phyloP scores from a whole-genome alignment of 2,329 filamentous ascomycete species.

The Sordariomycetes sp. region DNA sequence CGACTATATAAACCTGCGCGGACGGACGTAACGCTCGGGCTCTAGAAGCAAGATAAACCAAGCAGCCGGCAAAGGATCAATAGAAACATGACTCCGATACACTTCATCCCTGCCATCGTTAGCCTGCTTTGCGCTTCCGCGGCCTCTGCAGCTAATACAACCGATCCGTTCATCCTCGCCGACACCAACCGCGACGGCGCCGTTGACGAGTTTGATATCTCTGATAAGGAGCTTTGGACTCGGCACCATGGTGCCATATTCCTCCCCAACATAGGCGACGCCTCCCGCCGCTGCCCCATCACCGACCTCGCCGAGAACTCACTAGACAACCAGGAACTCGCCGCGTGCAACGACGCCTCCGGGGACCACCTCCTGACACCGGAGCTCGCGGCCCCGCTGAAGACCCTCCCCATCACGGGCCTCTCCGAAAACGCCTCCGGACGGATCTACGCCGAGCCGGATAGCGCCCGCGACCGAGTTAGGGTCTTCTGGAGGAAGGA shows the following conservation, averaged over 20 bases:
- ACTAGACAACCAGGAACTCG: conserved; percentile 12
- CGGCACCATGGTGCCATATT: conserved; percentile 18
- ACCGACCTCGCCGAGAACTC: neutral
- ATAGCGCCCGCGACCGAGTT: conserved; percentile 10
- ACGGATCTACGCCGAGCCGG: conserved; percentile 7
- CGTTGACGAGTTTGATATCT: conserved; percentile 15
- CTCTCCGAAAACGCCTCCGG: conserved; percentile 11
- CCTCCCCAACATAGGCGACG: conserved; percentile 24
- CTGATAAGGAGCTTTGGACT: conserved; percentile 15
- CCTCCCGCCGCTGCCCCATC: conserved; percentile 16
- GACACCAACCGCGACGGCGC: conserved; percentile 25
- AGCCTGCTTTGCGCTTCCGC: neutral
- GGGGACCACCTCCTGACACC: conserved; percentile 19
- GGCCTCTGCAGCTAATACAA: neutral
- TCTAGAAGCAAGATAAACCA: no score
- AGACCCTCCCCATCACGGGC: conserved; percentile 14
- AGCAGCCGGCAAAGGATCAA: no score
- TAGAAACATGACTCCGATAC: neutral
- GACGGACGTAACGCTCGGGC: no score
- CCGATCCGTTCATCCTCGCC: conserved; percentile 14
- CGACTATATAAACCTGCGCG: no score
- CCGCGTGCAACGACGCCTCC: conserved; percentile 22
- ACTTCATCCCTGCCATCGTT: neutral
- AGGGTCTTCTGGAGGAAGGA: conserved; percentile 15
- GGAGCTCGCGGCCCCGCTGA: conserved; percentile 18